phyloP scores from a whole-genome alignment of 768 basidiomycete species.

The Psilocybe subaeruginosa region DNA sequence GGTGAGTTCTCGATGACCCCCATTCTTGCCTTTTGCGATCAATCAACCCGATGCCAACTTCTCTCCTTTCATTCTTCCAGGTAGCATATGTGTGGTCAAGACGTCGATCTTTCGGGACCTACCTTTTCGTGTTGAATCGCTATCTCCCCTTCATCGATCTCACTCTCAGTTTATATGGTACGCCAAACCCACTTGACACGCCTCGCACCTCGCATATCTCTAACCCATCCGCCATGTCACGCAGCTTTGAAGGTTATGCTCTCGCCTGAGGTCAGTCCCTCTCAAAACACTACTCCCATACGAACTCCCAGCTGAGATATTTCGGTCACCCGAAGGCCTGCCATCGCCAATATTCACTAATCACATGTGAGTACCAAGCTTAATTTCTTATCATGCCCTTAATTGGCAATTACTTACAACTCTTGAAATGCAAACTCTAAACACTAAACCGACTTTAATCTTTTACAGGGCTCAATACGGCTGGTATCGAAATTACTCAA shows the following conservation, averaged over 20 bases:
- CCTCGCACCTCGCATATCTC: not conserved
- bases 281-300: not conserved
- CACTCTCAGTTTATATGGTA: slow-evolving; percentile 14
- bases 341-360: slow-evolving; percentile 7
- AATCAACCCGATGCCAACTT: not conserved
- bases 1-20: slow-evolving; percentile 4
- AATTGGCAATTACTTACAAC: not conserved
- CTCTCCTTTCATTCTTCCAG: slow-evolving; percentile 4
- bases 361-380: slow-evolving; percentile 7
- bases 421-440: not conserved
- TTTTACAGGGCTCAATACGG: slow-evolving; percentile 6
- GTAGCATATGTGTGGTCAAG: slow-evolving; percentile 22
- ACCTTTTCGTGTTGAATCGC: slow-evolving; percentile 21
- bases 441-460: not conserved
- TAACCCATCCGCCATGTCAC: not conserved
- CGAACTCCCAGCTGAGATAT: not conserved
- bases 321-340: slow-evolving; percentile 1
- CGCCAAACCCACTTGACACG: not conserved
- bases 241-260: slow-evolving; percentile 12
- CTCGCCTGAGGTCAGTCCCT: slow-evolving; percentile 5
- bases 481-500: slow-evolving; percentile 8
- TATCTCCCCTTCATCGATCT: slow-evolving; percentile 22
- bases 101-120: slow-evolving; percentile 15
- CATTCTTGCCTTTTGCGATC: not conserved
- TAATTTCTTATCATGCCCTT: not conserved